phyloP scores from a whole-genome alignment of 164 flowering plant genomes.

The Akebia trifoliata region DNA sequence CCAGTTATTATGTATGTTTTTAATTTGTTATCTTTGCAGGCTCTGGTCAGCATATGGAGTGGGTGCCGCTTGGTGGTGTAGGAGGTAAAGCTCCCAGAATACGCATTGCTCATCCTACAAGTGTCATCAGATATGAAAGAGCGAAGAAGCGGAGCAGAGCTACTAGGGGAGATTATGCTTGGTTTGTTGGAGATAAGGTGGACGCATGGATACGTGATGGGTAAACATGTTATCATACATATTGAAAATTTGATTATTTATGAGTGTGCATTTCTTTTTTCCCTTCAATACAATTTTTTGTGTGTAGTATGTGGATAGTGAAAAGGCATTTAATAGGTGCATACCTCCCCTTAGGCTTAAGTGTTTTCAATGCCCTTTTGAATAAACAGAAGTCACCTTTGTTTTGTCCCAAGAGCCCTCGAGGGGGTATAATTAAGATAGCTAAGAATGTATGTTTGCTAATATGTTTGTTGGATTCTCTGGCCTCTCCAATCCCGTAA shows the following conservation, averaged over 20 bases:
- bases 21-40: constrained; percentile 30
- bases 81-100: constrained; percentile 57
- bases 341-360: no score
- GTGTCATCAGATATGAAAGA: constrained; percentile 55
- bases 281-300: neutral
- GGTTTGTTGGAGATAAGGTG: constrained; percentile 92
- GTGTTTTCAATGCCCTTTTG: no score
- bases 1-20: neutral
- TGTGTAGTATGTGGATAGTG: neutral
- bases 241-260: no score
- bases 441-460: no score
- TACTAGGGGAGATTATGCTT: constrained; percentile 50
- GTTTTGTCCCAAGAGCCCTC: no score
- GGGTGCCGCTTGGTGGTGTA: constrained; percentile 57
- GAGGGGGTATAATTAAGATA: no score
- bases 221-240: constrained; percentile 30
- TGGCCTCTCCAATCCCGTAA: no score
- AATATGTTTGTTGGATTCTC: no score
- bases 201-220: constrained; percentile 78
- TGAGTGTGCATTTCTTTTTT: neutral
- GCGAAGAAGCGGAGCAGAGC: constrained; percentile 82
- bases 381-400: no score
- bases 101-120: constrained; percentile 66
- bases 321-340: no score
- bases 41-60: constrained; percentile 53